Evolutionary conservation across 169 alveolate species (phyloP).

Genomic region (Babesia caballi): DNA sequence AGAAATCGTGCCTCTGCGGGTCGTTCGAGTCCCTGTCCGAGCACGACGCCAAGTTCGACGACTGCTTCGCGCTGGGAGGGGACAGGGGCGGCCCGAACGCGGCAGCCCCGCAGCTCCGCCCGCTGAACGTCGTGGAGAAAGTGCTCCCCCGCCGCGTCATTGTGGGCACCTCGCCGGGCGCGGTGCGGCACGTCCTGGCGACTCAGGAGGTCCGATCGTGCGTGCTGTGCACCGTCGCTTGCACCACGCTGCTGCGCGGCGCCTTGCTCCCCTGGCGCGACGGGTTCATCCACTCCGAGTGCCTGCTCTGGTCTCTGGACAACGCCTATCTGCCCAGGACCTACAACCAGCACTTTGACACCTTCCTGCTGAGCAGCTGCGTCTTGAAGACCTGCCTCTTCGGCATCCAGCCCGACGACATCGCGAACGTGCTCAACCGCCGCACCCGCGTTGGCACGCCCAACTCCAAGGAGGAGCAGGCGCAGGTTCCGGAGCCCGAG

Average conservation of each 20-base stretch:
- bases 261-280: slow-evolving; percentile 70
- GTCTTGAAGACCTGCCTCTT: background rate
- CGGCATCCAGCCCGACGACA: background rate
- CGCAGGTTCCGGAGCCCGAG: background rate
- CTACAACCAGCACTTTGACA: slow-evolving; percentile 42
- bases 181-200: background rate
- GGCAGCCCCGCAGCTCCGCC: background rate
- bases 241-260: slow-evolving; percentile 57
- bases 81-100: background rate
- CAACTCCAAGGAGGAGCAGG: background rate
- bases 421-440: background rate
- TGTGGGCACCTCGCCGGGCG: background rate
- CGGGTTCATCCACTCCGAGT: slow-evolving; percentile 68
- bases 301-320: slow-evolving; percentile 72
- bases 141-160: background rate
- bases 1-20: background rate
- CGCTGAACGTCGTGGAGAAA: background rate
- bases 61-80: background rate
- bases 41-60: background rate
- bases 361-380: slow-evolving; percentile 3
- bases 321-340: slow-evolving; percentile 56
- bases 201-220: background rate
- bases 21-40: background rate
- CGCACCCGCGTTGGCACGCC: background rate
- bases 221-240: slow-evolving; percentile 11